These are phyloP conservation scores for Aspergillus nanangensis DNA, from an alignment of 495 filamentous ascomycete species.

Conservation along the genomic window DNA sequence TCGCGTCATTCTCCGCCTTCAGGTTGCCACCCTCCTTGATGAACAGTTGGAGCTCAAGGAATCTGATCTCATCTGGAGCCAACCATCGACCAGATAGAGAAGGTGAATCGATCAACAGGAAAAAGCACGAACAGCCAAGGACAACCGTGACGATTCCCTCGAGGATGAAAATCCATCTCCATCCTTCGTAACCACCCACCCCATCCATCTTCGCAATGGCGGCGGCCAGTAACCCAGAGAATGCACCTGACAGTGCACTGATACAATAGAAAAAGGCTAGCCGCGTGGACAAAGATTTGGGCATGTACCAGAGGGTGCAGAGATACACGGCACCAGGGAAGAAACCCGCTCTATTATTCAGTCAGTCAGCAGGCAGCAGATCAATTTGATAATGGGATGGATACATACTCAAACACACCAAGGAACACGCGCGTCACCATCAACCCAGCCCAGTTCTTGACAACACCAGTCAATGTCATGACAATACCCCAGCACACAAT, in stretches of 20 bases:
- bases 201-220: conserved; percentile 62
- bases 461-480: conserved; percentile 40
- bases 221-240: conserved; percentile 61
- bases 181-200: conserved; percentile 52
- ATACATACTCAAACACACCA: conserved; percentile 17
- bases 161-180: conserved; percentile 44
- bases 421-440: conserved; percentile 14
- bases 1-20: conserved; percentile 11
- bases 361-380: neutral
- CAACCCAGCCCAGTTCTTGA: conserved; percentile 27
- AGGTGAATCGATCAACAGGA: conserved; percentile 27
- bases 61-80: conserved; percentile 20
- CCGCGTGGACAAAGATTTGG: conserved; percentile 58
- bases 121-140: conserved; percentile 54
- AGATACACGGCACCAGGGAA: conserved; percentile 67
- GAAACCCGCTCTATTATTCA: conserved; percentile 33
- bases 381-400: neutral
- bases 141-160: conserved; percentile 35
- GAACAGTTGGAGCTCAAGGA: conserved; percentile 19
- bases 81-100: conserved; percentile 17
- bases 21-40: conserved; percentile 25
- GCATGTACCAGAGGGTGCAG: conserved; percentile 64
- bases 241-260: conserved; percentile 57
- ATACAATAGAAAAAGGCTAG: conserved; percentile 64
- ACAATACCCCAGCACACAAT: conserved; percentile 37